Evolutionary conservation across 164 flowering plant genomes (phyloP), one percentile per base, ranked within the genome.

Genomic region (Saururus chinensis): DNA sequence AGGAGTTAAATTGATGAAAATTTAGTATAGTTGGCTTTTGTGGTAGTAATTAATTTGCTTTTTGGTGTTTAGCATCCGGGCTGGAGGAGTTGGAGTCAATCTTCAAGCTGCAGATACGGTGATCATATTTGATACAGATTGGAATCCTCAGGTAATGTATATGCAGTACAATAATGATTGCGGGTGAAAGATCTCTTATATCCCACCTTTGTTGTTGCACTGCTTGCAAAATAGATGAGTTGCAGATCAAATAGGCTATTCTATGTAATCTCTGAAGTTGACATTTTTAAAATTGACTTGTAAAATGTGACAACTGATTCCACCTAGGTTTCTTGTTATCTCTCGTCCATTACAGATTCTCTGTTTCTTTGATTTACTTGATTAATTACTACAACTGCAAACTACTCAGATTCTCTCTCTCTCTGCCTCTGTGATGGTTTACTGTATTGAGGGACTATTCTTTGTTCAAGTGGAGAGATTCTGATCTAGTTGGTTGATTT

Each of bases 21-120:
- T 8, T 7, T 12, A 45, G 49, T 17, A 45, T 45, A 30, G 37
- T 30, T 30, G 37, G 37, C 49, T 12, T 45, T 17, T 4, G 62
- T n/a, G 19, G 3, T 37, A 9, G 7, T 62, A 24, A 52, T n/a
- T 12, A 10, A 3, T n/a, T 8, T 16, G 21, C 25, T 63, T 11
- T 41, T 40, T 56, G 14, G 14, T 12, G 49, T 0, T 57, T 64
- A 95, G 99, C 71, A 87, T 95, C 63, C 95, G 99, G 19, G 99
- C 99, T 72, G 99, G 98, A 52, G 98, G 99, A 57, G 99, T 95
- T 73, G 99, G 99, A 64, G 98, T 95, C 41, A 95, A 95, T 81
- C 98, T 95, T 70, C 99, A 95, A 78, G 98, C 98, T 70, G 99
- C 99, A 51, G 99, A 95, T 73, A 91, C 98, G 9, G 99, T 95